Base-by-base conservation (phyloP, 345 rosid genomes). In the Lepidium didymum region DNA sequence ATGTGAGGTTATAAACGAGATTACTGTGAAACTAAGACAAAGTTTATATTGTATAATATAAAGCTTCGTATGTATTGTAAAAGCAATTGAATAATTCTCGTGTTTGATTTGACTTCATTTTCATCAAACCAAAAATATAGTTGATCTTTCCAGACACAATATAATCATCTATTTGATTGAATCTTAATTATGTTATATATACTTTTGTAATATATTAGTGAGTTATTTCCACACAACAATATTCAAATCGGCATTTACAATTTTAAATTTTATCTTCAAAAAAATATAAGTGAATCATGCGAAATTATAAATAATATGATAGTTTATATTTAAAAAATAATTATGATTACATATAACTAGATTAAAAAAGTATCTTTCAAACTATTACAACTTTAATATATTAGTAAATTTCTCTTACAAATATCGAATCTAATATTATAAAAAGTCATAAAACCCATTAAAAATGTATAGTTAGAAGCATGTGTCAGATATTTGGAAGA, bases 401-500 rank as follows among this genome's bases (percentile, higher is more conserved):
- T 19, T 19, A 19, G 21, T 19, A 19, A 19, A 19, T 19, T 19
- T 19, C 21, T 19, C 21, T 19, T 19, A 19, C 21, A 19, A 19
- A 19, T 19, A 19, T 19, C 31, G 1, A 67, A 55, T 67, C 45
- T 7, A 18, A 61, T 68, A 29, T 55, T 56, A 12, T 55, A n/a
- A 31, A 33, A 16, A 31, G 21, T 41, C 42, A 11, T 36, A 5
- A 27, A 45, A 54, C 35, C 9, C 7, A 7, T 62, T 44, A 4
- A 7, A 23, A 35, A 23, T 46, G 14, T 6, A 47, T 63, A 37
- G 19, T 25, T 25, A 57, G 53, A 57, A 25, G 47, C 38, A 66
- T 73, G 47, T 58, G 65, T 73, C 31, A 63, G 42, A 44, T 54
- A 34, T 53, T 62, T 54, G 33, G 46, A 54, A 71, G 40, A 21